phyloP scores from a whole-genome alignment of 345 rosid species.

The Combretum micranthum region DNA sequence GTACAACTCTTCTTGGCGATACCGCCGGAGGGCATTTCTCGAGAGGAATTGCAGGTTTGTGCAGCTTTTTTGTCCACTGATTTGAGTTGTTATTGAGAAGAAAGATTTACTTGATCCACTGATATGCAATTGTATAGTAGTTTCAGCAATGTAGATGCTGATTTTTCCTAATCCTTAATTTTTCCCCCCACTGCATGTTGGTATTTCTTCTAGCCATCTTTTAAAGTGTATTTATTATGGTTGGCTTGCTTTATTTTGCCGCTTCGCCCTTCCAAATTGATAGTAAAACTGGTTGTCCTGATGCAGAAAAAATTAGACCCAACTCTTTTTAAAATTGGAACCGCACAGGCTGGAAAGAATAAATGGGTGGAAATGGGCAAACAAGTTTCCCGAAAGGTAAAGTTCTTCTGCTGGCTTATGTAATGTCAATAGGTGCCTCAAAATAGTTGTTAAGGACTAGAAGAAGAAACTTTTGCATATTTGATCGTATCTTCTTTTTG shows the following conservation, averaged over 20 bases:
- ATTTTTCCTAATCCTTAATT: too few relatives aligned
- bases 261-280: background rate
- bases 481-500: too few relatives aligned
- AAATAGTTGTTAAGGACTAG: too few relatives aligned
- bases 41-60: slow-evolving; percentile 67
- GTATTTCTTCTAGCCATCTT: too few relatives aligned
- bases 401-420: background rate
- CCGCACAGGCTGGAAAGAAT: slow-evolving; percentile 71
- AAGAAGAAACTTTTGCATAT: too few relatives aligned
- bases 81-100: background rate
- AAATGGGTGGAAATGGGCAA: slow-evolving; percentile 92
- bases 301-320: slow-evolving; percentile 67
- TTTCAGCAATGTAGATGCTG: too few relatives aligned
- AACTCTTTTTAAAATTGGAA: slow-evolving; percentile 62
- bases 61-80: background rate
- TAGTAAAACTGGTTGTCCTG: slow-evolving; percentile 2
- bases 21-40: slow-evolving; percentile 59
- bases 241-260: background rate
- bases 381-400: slow-evolving; percentile 81
- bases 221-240: background rate
- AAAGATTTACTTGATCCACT: background rate
- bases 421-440: background rate
- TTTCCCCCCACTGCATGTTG: too few relatives aligned
- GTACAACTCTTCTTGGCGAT: slow-evolving; percentile 68
- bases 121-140: too few relatives aligned